Base-by-base conservation (phyloP, 306 rosid species). In the Boehmeria nivea region DNA sequence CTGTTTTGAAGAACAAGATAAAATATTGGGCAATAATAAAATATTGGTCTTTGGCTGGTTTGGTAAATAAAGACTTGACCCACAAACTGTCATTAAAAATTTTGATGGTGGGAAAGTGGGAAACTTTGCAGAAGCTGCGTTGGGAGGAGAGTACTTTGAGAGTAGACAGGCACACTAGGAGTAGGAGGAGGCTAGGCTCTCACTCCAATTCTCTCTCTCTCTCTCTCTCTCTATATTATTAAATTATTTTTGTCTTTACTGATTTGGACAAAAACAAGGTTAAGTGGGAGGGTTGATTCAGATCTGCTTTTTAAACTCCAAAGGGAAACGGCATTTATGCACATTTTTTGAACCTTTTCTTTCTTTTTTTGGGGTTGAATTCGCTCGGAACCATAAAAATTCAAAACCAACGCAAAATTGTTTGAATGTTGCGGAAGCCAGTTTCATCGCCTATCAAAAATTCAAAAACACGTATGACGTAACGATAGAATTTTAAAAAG, bases 241-340 rank as follows among this genome's bases (percentile, higher is more conserved):
- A 36, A 4, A n/a, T 17, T 20, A 48, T 55, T 57, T 66, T 51
- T 51, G 58, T 43, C 62, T 49, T 50, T 57, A 57, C 66, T 22
- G 59, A 67, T 57, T 16, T 60, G 64, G 67, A 57, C 78, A 67
- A 67, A 55, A 27, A 51, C 43, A 23, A 43, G 76, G 59, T 21
- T 23, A 7, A 59, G 50, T 61, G 47, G 55, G 73, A 61, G 54
- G 12, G 27, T 28, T 8, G 50, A 37, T 66, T 72, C 69, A 60
- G 59, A 60, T 55, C 59, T 43, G 53, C 50, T 55, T 54, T 47
- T 1, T 31, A 11, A 17, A 12, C 37, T 36, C 6, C 44, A 38
- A 37, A 31, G 37, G 69, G 61, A 21, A 54, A 43, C 39, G 18
- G 21, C 10, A 45, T 18, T 33, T 52, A 16, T 52, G 40, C 33